These are phyloP conservation scores for Mortierella sp. DNA, from an alignment of 371 early-diverging fungal genomes.

Conservation along the genomic window DNA sequence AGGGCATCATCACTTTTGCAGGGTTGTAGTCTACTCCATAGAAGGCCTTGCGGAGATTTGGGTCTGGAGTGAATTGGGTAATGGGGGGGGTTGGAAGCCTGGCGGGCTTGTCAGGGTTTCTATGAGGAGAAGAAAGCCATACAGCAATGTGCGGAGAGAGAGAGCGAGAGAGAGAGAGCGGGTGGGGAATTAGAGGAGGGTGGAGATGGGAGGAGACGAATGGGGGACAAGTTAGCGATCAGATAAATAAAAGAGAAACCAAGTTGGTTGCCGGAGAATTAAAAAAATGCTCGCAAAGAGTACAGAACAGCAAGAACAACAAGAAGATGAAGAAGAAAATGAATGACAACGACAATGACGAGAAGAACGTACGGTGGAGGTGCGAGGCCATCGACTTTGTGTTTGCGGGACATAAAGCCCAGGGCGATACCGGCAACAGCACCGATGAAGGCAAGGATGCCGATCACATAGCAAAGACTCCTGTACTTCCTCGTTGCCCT, in stretches of 20 bases:
- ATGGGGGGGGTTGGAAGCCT: conserved; percentile 20
- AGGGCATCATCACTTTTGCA: conserved; percentile 44
- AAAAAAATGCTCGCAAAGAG: background rate
- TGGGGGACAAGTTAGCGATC: background rate
- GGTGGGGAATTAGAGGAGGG: background rate
- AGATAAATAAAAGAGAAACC: background rate
- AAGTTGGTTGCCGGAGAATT: background rate
- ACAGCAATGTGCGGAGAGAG: background rate
- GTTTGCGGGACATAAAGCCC: conserved; percentile 32
- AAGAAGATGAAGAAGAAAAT: background rate
- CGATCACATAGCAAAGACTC: conserved; percentile 34
- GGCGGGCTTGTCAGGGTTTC: conserved; percentile 17
- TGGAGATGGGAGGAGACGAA: background rate
- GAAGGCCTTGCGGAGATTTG: conserved; percentile 46
- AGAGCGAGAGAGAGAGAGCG: background rate
- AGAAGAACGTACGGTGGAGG: conserved; percentile 24
- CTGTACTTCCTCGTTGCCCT: conserved; percentile 34
- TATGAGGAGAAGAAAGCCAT: conserved; percentile 6
- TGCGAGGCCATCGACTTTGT: conserved; percentile 44
- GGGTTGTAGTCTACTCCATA: conserved; percentile 59
- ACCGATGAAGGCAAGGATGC: conserved; percentile 27
- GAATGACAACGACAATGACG: too few species aligned
- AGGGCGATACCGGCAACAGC: conserved; percentile 30
- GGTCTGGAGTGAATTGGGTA: conserved; percentile 44
- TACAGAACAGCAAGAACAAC: background rate